Evolutionary conservation across 1,139 yeast genomes (phyloP).

Genomic region (Blastobotrys raffinosifermentans): DNA sequence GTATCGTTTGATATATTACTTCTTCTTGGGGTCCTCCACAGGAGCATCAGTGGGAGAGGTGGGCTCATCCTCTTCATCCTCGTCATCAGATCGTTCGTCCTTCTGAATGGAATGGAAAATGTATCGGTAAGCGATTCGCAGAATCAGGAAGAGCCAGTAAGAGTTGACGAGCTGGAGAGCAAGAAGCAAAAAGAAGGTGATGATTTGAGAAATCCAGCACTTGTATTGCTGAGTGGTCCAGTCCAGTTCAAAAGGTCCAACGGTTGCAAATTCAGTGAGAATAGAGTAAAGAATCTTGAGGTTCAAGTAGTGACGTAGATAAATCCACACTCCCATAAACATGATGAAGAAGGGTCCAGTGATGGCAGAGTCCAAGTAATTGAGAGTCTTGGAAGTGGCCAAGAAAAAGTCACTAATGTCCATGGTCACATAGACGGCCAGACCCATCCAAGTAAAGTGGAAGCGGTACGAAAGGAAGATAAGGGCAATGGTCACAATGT

Average conservation of each 20-base stretch:
- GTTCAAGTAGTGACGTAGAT: slow-evolving; percentile 82
- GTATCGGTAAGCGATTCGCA: slow-evolving; percentile 67
- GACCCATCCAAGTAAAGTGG: slow-evolving; percentile 95
- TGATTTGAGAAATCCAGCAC: slow-evolving; percentile 90
- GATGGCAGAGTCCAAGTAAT: slow-evolving; percentile 65
- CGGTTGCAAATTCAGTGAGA: slow-evolving; percentile 75
- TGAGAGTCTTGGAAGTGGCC: slow-evolving; percentile 74
- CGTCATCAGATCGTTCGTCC: slow-evolving; percentile 92
- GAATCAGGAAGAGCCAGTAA: slow-evolving; percentile 80
- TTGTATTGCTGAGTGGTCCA: slow-evolving; percentile 94
- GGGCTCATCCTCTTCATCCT: slow-evolving; percentile 47
- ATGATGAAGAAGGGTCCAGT: slow-evolving; percentile 61
- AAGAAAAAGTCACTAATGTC: slow-evolving; percentile 89
- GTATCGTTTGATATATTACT: slow-evolving; percentile 7
- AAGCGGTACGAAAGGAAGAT: slow-evolving; percentile 88
- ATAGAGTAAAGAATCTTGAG: slow-evolving; percentile 80
- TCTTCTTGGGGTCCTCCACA: slow-evolving; percentile 13
- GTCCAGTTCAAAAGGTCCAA: slow-evolving; percentile 74
- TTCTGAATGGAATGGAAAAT: slow-evolving; percentile 51
- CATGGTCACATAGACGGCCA: slow-evolving; percentile 89
- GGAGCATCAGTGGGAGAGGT: slow-evolving; percentile 3
- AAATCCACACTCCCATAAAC: slow-evolving; percentile 74
- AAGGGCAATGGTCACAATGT: slow-evolving; percentile 81
- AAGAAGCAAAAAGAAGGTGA: slow-evolving; percentile 68
- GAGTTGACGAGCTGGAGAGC: slow-evolving; percentile 80